Base-by-base conservation (phyloP, 2,329 filamentous ascomycete species). In the Xylaria sp. region DNA sequence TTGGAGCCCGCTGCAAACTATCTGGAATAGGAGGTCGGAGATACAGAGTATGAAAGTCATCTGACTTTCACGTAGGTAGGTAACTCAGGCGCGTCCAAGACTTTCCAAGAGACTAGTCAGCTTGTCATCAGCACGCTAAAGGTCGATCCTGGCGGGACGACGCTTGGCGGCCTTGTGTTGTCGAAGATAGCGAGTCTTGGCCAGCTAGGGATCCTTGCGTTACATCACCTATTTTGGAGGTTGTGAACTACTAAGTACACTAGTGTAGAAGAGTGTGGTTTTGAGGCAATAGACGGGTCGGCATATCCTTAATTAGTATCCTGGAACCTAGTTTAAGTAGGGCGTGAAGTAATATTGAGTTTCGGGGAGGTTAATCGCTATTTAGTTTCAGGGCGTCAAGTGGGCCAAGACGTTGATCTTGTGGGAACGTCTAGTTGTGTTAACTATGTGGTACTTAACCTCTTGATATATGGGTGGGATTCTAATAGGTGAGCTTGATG, bases 131-230 rank as follows among this genome's bases (percentile, higher is more conserved):
- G 48, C 8, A 53, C 42, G 50, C 60, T 48, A 64, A 60, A 54
- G 29, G 67, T 29, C 55, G 54, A 66, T 60, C 59, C 54, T 6
- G 21, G 40, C 60, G 54, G 63, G 50, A 64, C 37, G 50, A 63
- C 3, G 47, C 60, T 69, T 64, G 65, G 65, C 69, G 32, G 42
- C n/a, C 40, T 60, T 9, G 5, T 5, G 18, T 42, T 58, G 9
- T 16, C 13, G n/a, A 25, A 57, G 40, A 54, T 40, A 23, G 29
- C 3, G 27, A 13, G 5, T 27, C 65, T 63, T 65, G 61, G 68
- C 61, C 21, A 60, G 32, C 61, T 44, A 21, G 51, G 44, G 37
- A 32, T 47, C 25, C 47, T 23, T 58, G 44, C 21, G 29, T 21
- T n/a, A 58, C 35, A 23, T 13, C 37, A 35, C 5, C 5, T 23